A percentile compares a stretch with the other conserved stretches of the same genome.
Evolutionary conservation across 2,329 filamentous ascomycete species (phyloP).

Genomic region (Cordyceps tenuipes): DNA sequence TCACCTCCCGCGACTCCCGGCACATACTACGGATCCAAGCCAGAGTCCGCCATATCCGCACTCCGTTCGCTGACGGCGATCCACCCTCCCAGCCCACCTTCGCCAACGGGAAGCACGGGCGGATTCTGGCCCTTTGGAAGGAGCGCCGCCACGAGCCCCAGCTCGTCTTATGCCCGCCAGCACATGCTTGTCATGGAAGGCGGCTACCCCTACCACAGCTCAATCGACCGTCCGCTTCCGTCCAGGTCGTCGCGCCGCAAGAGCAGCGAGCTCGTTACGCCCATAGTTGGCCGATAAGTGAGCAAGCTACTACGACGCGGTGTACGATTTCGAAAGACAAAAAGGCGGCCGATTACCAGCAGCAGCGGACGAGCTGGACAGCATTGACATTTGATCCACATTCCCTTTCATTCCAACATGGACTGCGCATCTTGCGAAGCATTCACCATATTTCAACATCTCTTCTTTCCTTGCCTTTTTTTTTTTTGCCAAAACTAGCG

Average conservation of each 20-base stretch:
- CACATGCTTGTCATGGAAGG: conserved; percentile 45
- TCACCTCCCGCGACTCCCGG: conserved; percentile 43
- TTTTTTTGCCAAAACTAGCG: neutral
- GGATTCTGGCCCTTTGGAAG: conserved; percentile 46
- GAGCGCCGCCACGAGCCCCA: conserved; percentile 43
- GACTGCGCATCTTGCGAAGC: conserved; percentile 8
- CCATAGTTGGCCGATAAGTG: conserved; percentile 41
- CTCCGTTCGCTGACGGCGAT: conserved; percentile 41
- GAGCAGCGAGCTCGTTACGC: conserved; percentile 57
- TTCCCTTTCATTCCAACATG: neutral
- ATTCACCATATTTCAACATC: conserved; percentile 5
- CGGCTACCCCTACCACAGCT: conserved; percentile 28
- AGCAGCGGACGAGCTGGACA: neutral
- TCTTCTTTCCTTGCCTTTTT: neutral
- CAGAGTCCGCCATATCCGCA: conserved; percentile 44
- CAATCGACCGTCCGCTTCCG: conserved; percentile 48
- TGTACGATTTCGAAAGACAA: neutral
- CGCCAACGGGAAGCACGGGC: conserved; percentile 36
- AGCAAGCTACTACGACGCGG: neutral
- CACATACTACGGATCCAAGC: conserved; percentile 22
- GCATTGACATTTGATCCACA: neutral
- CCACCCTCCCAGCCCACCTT: conserved; percentile 47
- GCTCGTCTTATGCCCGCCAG: conserved; percentile 40
- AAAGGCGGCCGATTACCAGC: neutral
- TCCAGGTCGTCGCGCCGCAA: conserved; percentile 50